Conservation (phyloP, 75 land plant genomes). For the Adiantum capillusveneris region DNA sequence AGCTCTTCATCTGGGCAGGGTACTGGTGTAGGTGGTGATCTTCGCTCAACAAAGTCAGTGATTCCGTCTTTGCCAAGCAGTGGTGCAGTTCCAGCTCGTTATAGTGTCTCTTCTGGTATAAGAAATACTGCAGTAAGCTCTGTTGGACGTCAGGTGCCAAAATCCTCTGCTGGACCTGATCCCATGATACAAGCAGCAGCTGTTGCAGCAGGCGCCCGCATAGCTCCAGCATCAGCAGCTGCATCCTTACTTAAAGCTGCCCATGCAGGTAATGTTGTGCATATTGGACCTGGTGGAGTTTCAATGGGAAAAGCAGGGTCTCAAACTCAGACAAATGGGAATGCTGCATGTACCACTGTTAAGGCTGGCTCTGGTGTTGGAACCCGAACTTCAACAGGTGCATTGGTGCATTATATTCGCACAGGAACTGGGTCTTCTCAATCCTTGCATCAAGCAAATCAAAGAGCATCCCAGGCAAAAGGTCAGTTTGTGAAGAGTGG, state of each 20-base stretch:
- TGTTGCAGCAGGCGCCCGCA: constrained; percentile 92
- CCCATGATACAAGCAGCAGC: constrained; percentile 82
- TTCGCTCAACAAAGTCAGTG: constrained; percentile 1
- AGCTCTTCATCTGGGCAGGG: constrained; percentile 12
- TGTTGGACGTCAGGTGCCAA: constrained; percentile 15
- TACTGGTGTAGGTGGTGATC: constrained; percentile 5
- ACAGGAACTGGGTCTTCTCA: constrained; percentile 33
- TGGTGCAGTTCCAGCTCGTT: too few species aligned
- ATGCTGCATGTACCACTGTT: constrained; percentile 5
- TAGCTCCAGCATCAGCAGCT: constrained; percentile 70
- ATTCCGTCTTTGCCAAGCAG: not conserved
- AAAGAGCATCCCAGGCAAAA: not conserved
- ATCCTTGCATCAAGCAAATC: not conserved
- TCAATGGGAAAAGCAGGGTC: constrained; percentile 20
- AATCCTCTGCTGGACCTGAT: constrained; percentile 36
- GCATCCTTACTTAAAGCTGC: constrained; percentile 72
- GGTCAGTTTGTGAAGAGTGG: not conserved
- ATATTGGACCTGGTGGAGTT: constrained; percentile 46
- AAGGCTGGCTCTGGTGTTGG: constrained; percentile 1
- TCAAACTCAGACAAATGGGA: constrained; percentile 15
- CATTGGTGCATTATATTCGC: constrained; percentile 42
- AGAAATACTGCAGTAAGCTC: constrained; percentile 8
- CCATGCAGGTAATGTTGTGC: constrained; percentile 65
- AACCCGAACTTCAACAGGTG: constrained; percentile 4
- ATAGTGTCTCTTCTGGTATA: not conserved